Conservation (phyloP, 257 asterid genomes). For the Lycium ferocissimum region DNA sequence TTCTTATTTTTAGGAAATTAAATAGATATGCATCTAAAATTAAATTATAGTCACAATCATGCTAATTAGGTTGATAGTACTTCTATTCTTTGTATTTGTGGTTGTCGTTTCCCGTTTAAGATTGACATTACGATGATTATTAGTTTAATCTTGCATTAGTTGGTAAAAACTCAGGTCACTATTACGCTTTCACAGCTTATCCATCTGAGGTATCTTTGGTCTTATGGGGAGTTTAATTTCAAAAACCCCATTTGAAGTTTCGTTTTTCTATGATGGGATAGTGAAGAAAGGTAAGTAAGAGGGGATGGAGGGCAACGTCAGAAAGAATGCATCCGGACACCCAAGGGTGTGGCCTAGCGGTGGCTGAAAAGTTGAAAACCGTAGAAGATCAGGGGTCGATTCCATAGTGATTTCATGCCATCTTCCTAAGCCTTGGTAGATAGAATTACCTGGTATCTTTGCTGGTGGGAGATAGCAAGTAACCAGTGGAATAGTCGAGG, state of each 20-base stretch:
- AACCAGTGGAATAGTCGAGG: neutral
- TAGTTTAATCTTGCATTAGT: conserved; percentile 12
- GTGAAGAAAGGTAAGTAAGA: conserved; percentile 8
- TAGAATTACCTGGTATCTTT: neutral
- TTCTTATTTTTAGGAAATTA: neutral
- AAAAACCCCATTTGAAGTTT: neutral
- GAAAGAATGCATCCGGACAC: neutral
- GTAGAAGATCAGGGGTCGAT: neutral
- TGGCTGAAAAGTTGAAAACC: neutral
- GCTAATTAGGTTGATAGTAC: conserved; percentile 8
- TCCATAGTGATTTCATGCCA: conserved; percentile 2
- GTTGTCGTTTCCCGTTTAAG: neutral
- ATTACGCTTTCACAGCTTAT: neutral
- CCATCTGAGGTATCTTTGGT: neutral
- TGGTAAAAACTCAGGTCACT: neutral
- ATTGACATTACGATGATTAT: neutral
- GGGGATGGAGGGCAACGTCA: neutral
- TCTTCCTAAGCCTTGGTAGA: neutral
- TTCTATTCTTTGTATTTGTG: neutral
- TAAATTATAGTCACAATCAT: neutral
- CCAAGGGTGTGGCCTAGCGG: neutral
- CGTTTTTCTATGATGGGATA: conserved; percentile 1
- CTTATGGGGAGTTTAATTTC: neutral
- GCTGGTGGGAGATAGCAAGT: neutral
- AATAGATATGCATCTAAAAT: conserved; percentile 21